Base-by-base conservation (phyloP, 2,329 filamentous ascomycete genomes). In the Tolypocladium amazonense region DNA sequence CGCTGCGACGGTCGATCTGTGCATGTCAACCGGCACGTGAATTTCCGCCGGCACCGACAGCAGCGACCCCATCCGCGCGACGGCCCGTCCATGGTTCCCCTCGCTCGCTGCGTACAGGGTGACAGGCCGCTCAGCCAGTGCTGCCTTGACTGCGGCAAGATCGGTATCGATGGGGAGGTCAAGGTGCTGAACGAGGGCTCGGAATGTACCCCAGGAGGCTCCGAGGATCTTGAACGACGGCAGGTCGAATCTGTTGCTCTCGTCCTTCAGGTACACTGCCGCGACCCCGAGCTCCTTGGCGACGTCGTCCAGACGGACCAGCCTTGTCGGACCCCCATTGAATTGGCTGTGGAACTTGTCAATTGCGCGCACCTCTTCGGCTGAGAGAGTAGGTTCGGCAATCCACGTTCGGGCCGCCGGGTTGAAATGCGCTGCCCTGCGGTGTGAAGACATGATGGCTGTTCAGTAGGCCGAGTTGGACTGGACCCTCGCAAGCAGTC, bases 141-240 rank as follows among this genome's bases (percentile, higher is more conserved):
- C 67, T 0, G 64, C 55, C 3, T 73, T 73, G 1, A 87, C 64
- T 0, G 77, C 71, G 0, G 77, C 72, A 0, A 87, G 66, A 3
- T 73, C 68, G 0, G 77, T 69, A 1, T 75, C 74, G 0, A 75
- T 63, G 0, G 77, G 70, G 0, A 85, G 70, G 2, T 68, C 70
- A 0, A 85, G 70, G 9, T 73, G 70, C 1, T 73, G 67, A 0
- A 75, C 68, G 8, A 90, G 67, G 18, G 86, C 82, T 8, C 81
- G 79, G 65, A 84, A 87, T 3, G 82, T 79, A 0, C 83, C 88
- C 88, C 88, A 93, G 0, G 87, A 89, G 1, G 89, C 89, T 25
- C 89, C 90, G 0, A 92, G 80, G 53, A 92, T 89, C 71, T 94
- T 94, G 2, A 92, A 93, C 0, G 88, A 81, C 0, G 88, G 87